phyloP scores from a whole-genome alignment of 345 rosid genomes.

The Eucalyptus microcorys region DNA sequence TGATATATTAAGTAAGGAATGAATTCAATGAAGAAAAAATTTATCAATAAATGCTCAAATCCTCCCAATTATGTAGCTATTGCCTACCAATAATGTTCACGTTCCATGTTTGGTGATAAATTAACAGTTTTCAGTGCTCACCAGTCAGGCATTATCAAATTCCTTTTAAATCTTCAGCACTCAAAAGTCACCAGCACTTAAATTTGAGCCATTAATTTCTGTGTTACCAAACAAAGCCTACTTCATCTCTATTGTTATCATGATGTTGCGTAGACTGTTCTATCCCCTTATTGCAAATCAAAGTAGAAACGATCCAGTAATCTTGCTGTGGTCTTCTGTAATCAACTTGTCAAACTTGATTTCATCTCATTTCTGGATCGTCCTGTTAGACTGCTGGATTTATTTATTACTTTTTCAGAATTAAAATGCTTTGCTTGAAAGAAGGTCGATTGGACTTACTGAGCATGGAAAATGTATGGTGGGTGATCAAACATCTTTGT shows the following conservation, averaged over 20 bases:
- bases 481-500: neutral
- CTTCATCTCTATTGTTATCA: neutral
- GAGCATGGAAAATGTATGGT: neutral
- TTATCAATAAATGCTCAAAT: neutral
- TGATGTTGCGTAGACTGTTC: neutral
- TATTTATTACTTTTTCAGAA: neutral
- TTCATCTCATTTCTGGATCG: neutral
- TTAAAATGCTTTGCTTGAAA: neutral
- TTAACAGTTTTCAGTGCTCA: neutral
- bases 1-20: neutral
- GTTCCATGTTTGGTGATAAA: neutral
- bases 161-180: neutral
- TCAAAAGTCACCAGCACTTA: neutral
- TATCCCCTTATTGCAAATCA: neutral
- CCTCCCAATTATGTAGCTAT: neutral
- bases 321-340: neutral
- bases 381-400: neutral
- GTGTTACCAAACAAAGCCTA: neutral
- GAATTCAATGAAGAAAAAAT: neutral
- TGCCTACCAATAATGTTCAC: neutral
- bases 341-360: neutral
- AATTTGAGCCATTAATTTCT: neutral
- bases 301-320: neutral
- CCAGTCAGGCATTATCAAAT: neutral
- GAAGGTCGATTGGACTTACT: neutral